Evolutionary conservation across 1,284 basidiomycete species (phyloP), one percentile per base, ranked within the genome.

Genomic region (Pseudozyma tsukubaensis): DNA sequence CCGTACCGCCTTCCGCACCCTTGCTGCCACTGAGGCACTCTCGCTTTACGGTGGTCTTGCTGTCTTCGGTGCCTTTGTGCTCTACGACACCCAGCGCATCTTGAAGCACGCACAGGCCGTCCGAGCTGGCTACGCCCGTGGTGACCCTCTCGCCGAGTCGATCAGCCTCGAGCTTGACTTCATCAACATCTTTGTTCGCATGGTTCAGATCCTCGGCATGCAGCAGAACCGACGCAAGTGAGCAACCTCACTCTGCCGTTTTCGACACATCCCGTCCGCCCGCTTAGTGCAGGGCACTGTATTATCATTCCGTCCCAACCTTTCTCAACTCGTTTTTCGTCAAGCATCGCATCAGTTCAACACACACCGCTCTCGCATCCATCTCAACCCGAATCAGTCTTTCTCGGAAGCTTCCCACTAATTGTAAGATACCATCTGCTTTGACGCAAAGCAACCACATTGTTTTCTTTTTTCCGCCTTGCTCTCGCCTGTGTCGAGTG

Each of bases 1-100:
- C 10, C 88, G 92, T 59, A 86, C 86, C 42, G 92, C 92, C 55
- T 86, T 93, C 67, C 90, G 93, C 61, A 88, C 90, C 21, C 88
- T 95, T 29, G 91, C 91, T 6, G 86, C 92, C 47, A 88, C 91
- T 4, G 94, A 96, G 86, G 87, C 91, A 1, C 88, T 96, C 60
- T 91, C 90, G 29, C 88, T 95, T 1, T 85, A 86, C 76, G 93
- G 93, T 55, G 93, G 93, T 64, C 88, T 95, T 39, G 94, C 92
- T 29, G 91, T 96, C 4, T 95, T 96, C 82, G 87, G 91, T 59
- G 93, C 91, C 36, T 93, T 94, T 78, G 91, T 94, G 16, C 89
- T 95, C 35, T 95, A 90, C 80, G 93, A 95, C 91, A 83, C 92
- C 89, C 83, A 93, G 91, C 29, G 93, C 84, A 92, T 95, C 55